phyloP scores from a whole-genome alignment of 1,284 basidiomycete species.

The Amylostereum areolatum region DNA sequence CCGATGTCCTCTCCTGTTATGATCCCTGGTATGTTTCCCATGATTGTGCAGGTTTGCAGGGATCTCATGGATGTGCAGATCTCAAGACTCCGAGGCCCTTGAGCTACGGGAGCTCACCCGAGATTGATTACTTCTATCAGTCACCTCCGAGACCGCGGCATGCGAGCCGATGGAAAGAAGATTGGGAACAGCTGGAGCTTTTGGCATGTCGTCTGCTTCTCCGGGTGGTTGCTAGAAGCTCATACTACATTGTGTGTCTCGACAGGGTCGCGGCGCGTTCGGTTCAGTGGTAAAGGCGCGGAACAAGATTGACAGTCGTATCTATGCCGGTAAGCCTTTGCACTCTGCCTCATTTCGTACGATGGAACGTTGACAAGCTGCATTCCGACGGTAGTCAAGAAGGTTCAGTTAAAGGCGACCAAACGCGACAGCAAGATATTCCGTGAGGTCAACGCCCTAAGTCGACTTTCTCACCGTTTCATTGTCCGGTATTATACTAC shows the following conservation, averaged over 20 bases:
- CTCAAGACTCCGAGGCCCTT: conserved; percentile 42
- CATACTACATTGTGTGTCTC: conserved; percentile 1
- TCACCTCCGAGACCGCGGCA: conserved; percentile 39
- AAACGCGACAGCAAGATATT: conserved; percentile 86
- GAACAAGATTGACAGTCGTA: conserved; percentile 73
- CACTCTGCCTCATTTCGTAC: not conserved
- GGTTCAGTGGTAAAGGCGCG: conserved; percentile 92
- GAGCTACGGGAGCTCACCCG: conserved; percentile 45
- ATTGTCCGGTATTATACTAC: conserved; percentile 89
- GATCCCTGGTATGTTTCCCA: no score
- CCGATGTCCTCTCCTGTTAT: no score
- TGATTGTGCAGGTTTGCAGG: no score
- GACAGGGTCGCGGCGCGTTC: conserved; percentile 85
- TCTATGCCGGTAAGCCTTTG: conserved; percentile 57
- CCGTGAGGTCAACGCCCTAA: conserved; percentile 87
- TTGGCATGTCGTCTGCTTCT: conserved; percentile 37
- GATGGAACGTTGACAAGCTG: not conserved
- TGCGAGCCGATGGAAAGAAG: conserved; percentile 74
- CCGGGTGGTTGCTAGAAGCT: not conserved
- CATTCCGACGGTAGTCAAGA: conserved; percentile 57
- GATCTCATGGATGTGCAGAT: conserved; percentile 18
- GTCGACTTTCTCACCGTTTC: conserved; percentile 81
- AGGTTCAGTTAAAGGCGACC: conserved; percentile 75
- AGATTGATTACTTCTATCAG: conserved; percentile 50
- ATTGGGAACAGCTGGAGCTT: conserved; percentile 79